These are phyloP conservation scores for Picea glauca DNA, from an alignment of 75 land plant species.

Conservation along the genomic window DNA sequence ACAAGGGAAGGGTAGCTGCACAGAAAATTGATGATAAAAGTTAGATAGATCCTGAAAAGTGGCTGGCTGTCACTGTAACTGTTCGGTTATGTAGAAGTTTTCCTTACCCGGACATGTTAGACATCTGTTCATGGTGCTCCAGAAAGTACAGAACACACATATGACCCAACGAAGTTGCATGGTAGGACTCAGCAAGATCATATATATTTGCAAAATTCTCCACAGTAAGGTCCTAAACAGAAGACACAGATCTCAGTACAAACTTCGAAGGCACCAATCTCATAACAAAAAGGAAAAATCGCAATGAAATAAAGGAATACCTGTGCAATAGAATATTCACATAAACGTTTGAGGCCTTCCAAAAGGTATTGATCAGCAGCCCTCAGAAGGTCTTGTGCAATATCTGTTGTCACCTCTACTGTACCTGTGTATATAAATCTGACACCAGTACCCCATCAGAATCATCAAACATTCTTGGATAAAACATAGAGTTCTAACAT, in stretches of 20 bases:
- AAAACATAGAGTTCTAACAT: too few relatives aligned
- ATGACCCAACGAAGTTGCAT: conserved; percentile 74
- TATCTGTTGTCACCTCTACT: conserved; percentile 58
- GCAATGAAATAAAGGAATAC: conserved; percentile 20
- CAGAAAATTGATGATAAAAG: not conserved
- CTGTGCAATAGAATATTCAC: conserved; percentile 91
- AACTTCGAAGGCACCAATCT: not conserved
- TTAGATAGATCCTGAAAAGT: not conserved
- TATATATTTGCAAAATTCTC: conserved; percentile 80
- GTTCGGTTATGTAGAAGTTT: not conserved
- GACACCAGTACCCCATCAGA: conserved; percentile 1
- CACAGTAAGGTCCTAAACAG: conserved; percentile 60
- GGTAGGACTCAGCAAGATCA: conserved; percentile 83
- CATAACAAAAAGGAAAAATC: not conserved
- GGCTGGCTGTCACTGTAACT: not conserved
- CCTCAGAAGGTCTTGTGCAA: conserved; percentile 85
- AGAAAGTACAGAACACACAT: conserved; percentile 81
- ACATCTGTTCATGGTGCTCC: conserved; percentile 70
- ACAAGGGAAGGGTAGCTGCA: conserved; percentile 63
- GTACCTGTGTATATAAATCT: conserved; percentile 93
- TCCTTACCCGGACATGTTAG: conserved; percentile 61
- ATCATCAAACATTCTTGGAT: not conserved
- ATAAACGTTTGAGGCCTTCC: conserved; percentile 83
- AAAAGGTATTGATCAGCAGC: conserved; percentile 97
- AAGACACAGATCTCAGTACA: not conserved